Percentiles rank a stretch among this genome's conserved stretches.
phyloP scores from a whole-genome alignment of 1,284 basidiomycete genomes.

The Boletus sp. region DNA sequence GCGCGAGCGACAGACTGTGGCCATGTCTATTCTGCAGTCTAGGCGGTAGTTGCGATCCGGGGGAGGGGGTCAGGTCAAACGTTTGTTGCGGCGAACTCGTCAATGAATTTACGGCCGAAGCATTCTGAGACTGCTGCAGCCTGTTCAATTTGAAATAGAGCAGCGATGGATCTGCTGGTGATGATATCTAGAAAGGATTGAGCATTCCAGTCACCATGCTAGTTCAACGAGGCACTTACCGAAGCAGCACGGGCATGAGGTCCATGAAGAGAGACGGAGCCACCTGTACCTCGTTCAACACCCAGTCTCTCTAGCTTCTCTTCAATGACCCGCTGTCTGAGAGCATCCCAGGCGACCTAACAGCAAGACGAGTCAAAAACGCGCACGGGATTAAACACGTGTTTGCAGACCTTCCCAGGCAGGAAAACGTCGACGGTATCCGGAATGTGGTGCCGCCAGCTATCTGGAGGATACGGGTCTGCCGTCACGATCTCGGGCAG shows the following conservation, averaged over 20 bases:
- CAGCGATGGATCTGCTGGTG: constrained; percentile 75
- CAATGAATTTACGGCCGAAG: constrained; percentile 49
- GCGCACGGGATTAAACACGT: constrained; percentile 5
- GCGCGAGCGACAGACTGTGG: constrained; percentile 67
- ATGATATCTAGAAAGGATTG: constrained; percentile 61
- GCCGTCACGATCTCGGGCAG: constrained; percentile 50
- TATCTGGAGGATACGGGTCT: constrained; percentile 60
- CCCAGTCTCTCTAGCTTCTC: constrained; percentile 75
- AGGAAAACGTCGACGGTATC: constrained; percentile 72
- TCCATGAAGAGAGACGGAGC: constrained; percentile 55
- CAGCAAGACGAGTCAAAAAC: constrained; percentile 13
- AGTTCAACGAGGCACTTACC: constrained; percentile 42
- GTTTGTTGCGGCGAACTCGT: constrained; percentile 62
- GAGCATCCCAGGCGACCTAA: constrained; percentile 66
- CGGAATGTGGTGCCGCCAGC: constrained; percentile 52
- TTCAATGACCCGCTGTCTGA: constrained; percentile 68
- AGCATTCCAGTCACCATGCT: constrained; percentile 11
- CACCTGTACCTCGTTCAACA: constrained; percentile 63
- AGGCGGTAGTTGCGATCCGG: constrained; percentile 40
- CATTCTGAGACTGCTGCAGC: constrained; percentile 66
- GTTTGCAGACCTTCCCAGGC: constrained; percentile 61
- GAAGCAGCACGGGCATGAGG: constrained; percentile 77
- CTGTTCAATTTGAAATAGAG: constrained; percentile 78
- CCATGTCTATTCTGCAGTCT: constrained; percentile 56
- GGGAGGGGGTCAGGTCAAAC: constrained; percentile 50